These are phyloP conservation scores for Aspergillus luchuensis DNA, from an alignment of 2,329 filamentous ascomycete species.

Conservation along the genomic window DNA sequence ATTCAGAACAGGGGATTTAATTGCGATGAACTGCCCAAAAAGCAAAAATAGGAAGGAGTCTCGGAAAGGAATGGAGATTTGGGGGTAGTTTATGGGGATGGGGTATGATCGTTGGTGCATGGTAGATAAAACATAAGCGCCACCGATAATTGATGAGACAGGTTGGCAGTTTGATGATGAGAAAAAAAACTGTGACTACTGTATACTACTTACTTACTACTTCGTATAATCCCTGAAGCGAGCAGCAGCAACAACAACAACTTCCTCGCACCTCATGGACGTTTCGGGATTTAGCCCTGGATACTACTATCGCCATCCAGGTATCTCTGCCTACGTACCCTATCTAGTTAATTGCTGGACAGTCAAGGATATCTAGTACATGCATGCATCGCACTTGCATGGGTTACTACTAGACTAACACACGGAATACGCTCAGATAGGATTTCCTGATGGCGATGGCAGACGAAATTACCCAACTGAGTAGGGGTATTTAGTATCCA, in stretches of 20 bases:
- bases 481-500: too few relatives aligned
- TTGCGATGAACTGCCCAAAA: slow-evolving; percentile 9
- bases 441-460: slow-evolving; percentile 4
- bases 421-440: slow-evolving; percentile 10
- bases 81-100: not conserved
- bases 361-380: slow-evolving; percentile 6
- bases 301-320: slow-evolving; percentile 1
- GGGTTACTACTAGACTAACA: not conserved
- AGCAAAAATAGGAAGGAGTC: not conserved
- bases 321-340: not conserved
- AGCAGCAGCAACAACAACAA: not conserved
- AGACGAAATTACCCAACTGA: not conserved
- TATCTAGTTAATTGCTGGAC: slow-evolving; percentile 7
- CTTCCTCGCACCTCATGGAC: slow-evolving; percentile 3
- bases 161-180: not conserved
- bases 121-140: not conserved
- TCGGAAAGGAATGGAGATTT: not conserved
- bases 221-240: not conserved
- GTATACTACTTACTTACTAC: too few relatives aligned
- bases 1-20: not conserved
- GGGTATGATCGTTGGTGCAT: not conserved
- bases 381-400: slow-evolving; percentile 7
- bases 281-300: slow-evolving; percentile 17
- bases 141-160: too few relatives aligned
- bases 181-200: slow-evolving; percentile 5